Evolutionary conservation across 768 basidiomycete genomes (phyloP).

Genomic region (Termitomyces sp.): DNA sequence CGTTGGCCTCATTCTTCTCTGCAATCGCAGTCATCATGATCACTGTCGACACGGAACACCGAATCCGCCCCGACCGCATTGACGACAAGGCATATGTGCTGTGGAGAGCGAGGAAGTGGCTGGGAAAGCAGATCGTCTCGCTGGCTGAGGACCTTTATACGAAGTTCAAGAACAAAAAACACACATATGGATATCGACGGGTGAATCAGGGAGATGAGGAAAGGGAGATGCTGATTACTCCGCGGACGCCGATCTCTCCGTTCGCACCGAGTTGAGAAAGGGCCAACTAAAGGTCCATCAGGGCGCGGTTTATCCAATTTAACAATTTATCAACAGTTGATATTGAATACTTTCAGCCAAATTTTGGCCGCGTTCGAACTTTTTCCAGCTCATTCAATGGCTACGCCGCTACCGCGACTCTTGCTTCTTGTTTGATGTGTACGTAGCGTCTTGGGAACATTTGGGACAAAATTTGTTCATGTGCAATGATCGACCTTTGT

Average conservation of each 20-base stretch:
- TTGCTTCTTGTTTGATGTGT: too few relatives aligned
- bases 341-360: not conserved
- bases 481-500: too few relatives aligned
- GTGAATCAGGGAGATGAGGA: not conserved
- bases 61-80: constrained; percentile 60
- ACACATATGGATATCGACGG: not conserved
- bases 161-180: not conserved
- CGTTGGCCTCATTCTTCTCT: constrained; percentile 61
- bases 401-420: too few relatives aligned
- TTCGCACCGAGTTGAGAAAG: not conserved
- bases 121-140: constrained; percentile 3
- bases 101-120: constrained; percentile 17
- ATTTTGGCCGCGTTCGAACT: too few relatives aligned
- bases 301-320: not conserved
- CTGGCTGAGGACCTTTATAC: not conserved
- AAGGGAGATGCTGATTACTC: not conserved
- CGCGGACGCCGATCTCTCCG: not conserved
- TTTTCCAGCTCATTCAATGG: too few relatives aligned
- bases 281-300: not conserved
- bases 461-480: too few relatives aligned
- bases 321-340: too few relatives aligned
- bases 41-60: constrained; percentile 63
- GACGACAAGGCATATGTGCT: constrained; percentile 27
- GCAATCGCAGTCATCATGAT: constrained; percentile 55
- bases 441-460: too few relatives aligned